Evolutionary conservation across 2,329 filamentous ascomycete genomes (phyloP).

Genomic region (Cercospora nicotianae): DNA sequence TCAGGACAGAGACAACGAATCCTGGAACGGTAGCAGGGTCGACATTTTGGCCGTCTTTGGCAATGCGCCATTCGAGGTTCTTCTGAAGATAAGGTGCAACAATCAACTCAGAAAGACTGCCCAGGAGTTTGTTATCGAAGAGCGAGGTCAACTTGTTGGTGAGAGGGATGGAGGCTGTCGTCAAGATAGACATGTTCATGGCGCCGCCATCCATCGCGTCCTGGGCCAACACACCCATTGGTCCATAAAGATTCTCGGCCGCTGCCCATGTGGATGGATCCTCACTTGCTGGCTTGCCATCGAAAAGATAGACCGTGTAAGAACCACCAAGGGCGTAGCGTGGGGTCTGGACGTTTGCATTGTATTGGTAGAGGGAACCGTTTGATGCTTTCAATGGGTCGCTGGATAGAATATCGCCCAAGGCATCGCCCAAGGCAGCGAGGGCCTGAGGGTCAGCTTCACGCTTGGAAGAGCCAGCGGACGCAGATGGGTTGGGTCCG

Average conservation of each 20-base stretch:
- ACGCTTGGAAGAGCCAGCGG: constrained; percentile 36
- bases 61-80: constrained; percentile 41
- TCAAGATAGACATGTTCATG: constrained; percentile 15
- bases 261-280: constrained; percentile 53
- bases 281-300: constrained; percentile 52
- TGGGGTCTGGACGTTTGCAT: constrained; percentile 63
- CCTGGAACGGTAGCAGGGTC: constrained; percentile 38
- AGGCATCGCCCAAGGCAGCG: constrained; percentile 6
- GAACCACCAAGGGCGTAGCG: constrained; percentile 62
- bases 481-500: constrained; percentile 43
- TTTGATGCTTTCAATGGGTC: constrained; percentile 37
- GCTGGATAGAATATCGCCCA: constrained; percentile 16
- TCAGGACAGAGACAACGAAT: constrained; percentile 44
- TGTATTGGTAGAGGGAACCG: constrained; percentile 63
- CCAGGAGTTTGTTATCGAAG: constrained; percentile 35
- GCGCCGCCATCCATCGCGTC: constrained; percentile 17
- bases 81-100: constrained; percentile 37
- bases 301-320: constrained; percentile 67
- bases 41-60: constrained; percentile 35
- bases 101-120: constrained; percentile 30
- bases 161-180: constrained; percentile 46
- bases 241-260: constrained; percentile 60
- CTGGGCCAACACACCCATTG: constrained; percentile 49
- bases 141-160: constrained; percentile 45
- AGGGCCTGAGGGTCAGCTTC: constrained; percentile 17